phyloP scores from a whole-genome alignment of 177 flowering plant species.

The Tripterygium wilfordii region DNA sequence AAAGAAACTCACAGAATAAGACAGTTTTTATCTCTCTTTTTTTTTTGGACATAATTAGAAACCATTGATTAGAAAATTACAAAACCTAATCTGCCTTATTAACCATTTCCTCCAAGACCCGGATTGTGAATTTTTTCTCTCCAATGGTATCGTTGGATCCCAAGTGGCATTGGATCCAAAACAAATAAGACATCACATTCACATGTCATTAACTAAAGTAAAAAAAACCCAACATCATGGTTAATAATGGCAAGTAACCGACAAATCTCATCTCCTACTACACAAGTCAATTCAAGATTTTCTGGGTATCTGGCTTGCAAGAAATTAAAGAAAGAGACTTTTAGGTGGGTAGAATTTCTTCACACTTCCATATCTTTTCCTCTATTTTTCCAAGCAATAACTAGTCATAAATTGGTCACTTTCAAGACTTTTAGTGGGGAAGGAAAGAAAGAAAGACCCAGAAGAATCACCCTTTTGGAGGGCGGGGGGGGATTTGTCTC shows the following conservation, averaged over 20 bases:
- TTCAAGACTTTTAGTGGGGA: slow-evolving; percentile 33
- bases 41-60: slow-evolving; percentile 15
- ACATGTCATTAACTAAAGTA: neutral
- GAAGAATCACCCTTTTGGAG: too few species aligned
- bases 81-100: slow-evolving; percentile 6
- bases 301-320: slow-evolving; percentile 17
- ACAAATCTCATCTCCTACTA: slow-evolving; percentile 6
- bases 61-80: slow-evolving; percentile 14
- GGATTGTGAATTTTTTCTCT: slow-evolving; percentile 13
- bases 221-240: neutral
- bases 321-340: slow-evolving; percentile 25
- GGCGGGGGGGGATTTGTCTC: too few species aligned
- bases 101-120: slow-evolving; percentile 21
- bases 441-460: neutral
- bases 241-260: slow-evolving; percentile 7
- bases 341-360: slow-evolving; percentile 17
- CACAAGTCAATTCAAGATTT: neutral
- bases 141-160: slow-evolving; percentile 25
- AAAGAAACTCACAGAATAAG: neutral
- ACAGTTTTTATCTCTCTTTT: slow-evolving; percentile 12
- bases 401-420: slow-evolving; percentile 23
- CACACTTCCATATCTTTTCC: neutral
- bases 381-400: slow-evolving; percentile 14
- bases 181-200: slow-evolving; percentile 5
- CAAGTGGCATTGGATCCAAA: slow-evolving; percentile 13